Base-by-base conservation (phyloP, 2,329 filamentous ascomycete genomes). In the Penicillium sp. region DNA sequence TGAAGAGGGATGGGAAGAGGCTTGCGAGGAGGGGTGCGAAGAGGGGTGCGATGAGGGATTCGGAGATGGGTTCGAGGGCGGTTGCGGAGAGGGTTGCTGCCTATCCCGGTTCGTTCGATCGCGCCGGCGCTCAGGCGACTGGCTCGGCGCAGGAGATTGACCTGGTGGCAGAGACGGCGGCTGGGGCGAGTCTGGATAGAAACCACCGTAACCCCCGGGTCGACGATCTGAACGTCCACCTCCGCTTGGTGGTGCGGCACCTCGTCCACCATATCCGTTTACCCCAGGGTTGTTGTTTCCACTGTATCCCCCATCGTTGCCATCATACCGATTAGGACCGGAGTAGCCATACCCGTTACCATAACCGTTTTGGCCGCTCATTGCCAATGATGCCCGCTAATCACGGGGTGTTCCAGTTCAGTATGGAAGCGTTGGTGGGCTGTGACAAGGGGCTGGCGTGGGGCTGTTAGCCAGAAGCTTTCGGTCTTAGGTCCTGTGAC, bases 121-220 rank as follows among this genome's bases (percentile, higher is more conserved):
- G 49, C 69, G 70, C 33, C 65, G 66, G 27, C 68, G 66, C 57
- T 73, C 72, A 15, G 72, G 72, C 2, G 73, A 74, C 21, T 68
- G 65, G 9, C 39, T 44, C 10, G 19, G 53, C 5, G 39, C 69
- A 31, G 72, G 72, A 3, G 73, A 73, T 19, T 68, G 65, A 4
- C 58, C 59, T 10, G 70, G 62, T 1, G 66, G 58, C 46, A 69
- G 21, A n/a, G 67, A 61, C 15, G 70, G 60, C 44, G 68, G 65
- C 51, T 68, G 67, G 33, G 68, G 59, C 7, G 69, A 47, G 39
- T 75, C 73, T 21, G 68, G 58, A 31, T 74, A 73, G 47, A 79
- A 78, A 29, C 76, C 76, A 36, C 77, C 76, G 55, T 79, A 79
- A 25, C 76, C 77, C 43, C 76, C 76, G 2, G 75, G 68, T 23